A percentile compares a stretch with the other conserved stretches of the same genome.
Conservation (phyloP, 306 rosid genomes). For the Astragalus membranaceus region DNA sequence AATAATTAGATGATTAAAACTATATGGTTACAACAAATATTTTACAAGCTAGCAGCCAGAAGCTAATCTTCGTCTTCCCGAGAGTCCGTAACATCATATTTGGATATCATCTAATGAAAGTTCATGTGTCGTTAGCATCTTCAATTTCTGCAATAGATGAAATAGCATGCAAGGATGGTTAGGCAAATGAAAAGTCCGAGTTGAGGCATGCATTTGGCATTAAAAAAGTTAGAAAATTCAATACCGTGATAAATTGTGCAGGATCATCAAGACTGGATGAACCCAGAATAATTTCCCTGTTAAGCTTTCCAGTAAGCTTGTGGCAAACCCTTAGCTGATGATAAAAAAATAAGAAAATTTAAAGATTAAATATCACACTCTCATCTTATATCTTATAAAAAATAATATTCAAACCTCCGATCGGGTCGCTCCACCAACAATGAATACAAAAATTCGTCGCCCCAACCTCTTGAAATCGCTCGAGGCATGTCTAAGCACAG, state of each 20-base stretch:
- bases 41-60: background rate
- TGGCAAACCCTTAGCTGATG: constrained; percentile 93
- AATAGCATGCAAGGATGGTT: background rate
- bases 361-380: background rate
- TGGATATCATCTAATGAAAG: constrained; percentile 81
- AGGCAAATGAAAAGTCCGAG: constrained; percentile 7
- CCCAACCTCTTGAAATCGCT: constrained; percentile 92
- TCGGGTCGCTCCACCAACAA: constrained; percentile 94
- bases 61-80: constrained; percentile 22
- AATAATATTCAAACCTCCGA: constrained; percentile 60
- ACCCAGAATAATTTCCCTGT: constrained; percentile 86
- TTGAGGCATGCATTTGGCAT: background rate
- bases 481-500: constrained; percentile 75
- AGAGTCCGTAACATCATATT: constrained; percentile 38
- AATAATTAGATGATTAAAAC: constrained; percentile 6
- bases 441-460: constrained; percentile 77
- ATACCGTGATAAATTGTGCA: constrained; percentile 77
- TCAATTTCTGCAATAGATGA: constrained; percentile 60
- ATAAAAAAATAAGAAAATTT: background rate
- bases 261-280: constrained; percentile 93
- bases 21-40: constrained; percentile 28
- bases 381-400: background rate
- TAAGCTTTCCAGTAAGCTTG: constrained; percentile 74
- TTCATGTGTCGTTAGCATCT: constrained; percentile 58
- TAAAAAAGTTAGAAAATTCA: background rate